Percentiles rank a stretch among this genome's conserved stretches.
Conservation (phyloP, 257 asterid genomes). For the Voacanga thouarsii region DNA sequence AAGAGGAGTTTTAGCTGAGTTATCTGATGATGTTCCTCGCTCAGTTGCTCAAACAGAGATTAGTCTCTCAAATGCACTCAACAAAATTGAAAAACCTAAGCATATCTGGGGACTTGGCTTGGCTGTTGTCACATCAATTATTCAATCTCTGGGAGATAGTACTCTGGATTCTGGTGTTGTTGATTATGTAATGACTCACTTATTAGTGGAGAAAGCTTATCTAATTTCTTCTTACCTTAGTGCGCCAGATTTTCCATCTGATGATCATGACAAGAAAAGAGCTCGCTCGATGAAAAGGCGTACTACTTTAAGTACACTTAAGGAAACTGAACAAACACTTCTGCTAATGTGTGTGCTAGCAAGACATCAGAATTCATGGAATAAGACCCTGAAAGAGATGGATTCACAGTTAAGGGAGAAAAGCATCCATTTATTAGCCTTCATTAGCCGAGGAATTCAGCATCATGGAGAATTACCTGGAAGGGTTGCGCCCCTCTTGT, state of each 20-base stretch:
- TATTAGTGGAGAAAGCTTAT: conserved; percentile 75
- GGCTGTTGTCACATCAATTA: conserved; percentile 76
- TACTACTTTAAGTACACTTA: conserved; percentile 61
- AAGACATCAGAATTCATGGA: conserved; percentile 68
- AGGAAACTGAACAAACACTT: conserved; percentile 72
- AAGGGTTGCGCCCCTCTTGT: conserved; percentile 55
- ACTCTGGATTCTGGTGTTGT: conserved; percentile 37
- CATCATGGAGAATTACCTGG: conserved; percentile 59
- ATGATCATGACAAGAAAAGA: conserved; percentile 70
- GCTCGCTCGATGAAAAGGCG: conserved; percentile 65
- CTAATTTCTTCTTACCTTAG: conserved; percentile 62
- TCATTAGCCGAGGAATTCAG: conserved; percentile 77
- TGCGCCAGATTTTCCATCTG: conserved; percentile 73
- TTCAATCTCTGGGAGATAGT: conserved; percentile 72
- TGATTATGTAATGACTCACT: conserved; percentile 70
- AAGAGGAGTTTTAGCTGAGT: conserved; percentile 48
- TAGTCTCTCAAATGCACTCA: conserved; percentile 33
- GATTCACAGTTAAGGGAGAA: conserved; percentile 85
- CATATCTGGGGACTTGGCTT: conserved; percentile 87
- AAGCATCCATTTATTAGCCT: conserved; percentile 78
- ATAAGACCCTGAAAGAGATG: conserved; percentile 55
- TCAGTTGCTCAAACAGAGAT: conserved; percentile 45
- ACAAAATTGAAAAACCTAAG: conserved; percentile 48
- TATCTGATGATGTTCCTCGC: conserved; percentile 44
- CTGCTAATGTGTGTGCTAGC: conserved; percentile 73